Base-by-base conservation (phyloP, 1,284 basidiomycete genomes). In the Somion occarium region DNA sequence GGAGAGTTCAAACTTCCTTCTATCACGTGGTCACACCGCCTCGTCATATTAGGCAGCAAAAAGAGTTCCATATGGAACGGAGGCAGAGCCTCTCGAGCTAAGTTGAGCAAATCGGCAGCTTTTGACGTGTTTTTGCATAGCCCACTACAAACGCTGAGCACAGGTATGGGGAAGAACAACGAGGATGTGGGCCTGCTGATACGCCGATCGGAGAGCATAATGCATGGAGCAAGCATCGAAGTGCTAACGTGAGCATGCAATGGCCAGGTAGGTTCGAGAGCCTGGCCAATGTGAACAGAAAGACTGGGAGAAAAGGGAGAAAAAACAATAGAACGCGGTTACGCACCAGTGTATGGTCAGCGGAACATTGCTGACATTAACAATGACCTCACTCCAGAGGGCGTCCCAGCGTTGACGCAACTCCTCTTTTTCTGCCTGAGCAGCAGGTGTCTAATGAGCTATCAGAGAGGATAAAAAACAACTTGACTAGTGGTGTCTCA, bases 341-440 rank as follows among this genome's bases (percentile, higher is more conserved):
- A 70, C 78, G 54, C 57, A 90, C 91, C 90, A 93, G 64, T 94
- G 92, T 46, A 92, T 66, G 3, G 91, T 89, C 50, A 91, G 67
- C 2, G 91, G 92, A 38, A 93, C 68, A 64, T 92, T 88, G 26
- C 82, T 83, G 3, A 86, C 55, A 61, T 93, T 93, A 44, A 83
- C 80, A 45, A 88, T 70, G 22, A 89, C 63, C 58, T 93, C 88
- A 53, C 81, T 85, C 74, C 82, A 81, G 53, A 88, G 82, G 13
- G 85, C 79, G 55, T 80, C 76, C 79, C 87, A 87, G 56, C 80
- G 71, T 54, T 79, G 72, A 41, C 65, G 58, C 20, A 91, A 63
- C 48, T 85, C 82, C 24, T 74, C 70, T 56, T 78, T 79, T 54
- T 88, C 83, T 20, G 62, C 61, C 30, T 74, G 55, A 4, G 69